phyloP scores from a whole-genome alignment of 202 grass and related monocot genomes.

The Zizania palustris region DNA sequence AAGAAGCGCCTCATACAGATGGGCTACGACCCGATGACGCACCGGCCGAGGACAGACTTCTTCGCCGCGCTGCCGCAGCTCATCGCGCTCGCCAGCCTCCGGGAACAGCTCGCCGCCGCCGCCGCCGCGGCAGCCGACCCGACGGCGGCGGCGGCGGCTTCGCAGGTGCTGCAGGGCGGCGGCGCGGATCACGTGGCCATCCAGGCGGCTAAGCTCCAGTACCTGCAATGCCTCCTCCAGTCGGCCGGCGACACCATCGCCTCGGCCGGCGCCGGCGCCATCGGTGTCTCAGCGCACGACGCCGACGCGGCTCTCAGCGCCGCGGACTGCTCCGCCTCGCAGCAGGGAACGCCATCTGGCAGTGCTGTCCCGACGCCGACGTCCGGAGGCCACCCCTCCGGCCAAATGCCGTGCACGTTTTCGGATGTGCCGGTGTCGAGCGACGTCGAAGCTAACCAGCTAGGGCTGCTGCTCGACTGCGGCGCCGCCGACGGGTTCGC shows the following conservation, averaged over 20 bases:
- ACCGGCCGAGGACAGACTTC: constrained; percentile 76
- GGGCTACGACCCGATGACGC: constrained; percentile 90
- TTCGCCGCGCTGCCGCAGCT: constrained; percentile 69
- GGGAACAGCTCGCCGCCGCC: constrained; percentile 40
- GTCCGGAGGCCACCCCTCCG: background rate
- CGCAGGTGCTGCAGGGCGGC: constrained; percentile 4
- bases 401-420: constrained; percentile 32
- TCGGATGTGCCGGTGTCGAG: constrained; percentile 30
- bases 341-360: constrained; percentile 26
- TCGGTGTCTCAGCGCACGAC: background rate
- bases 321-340: constrained; percentile 8
- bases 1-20: constrained; percentile 91
- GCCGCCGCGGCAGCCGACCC: background rate
- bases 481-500: constrained; percentile 13
- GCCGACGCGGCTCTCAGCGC: constrained; percentile 28
- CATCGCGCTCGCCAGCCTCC: constrained; percentile 64
- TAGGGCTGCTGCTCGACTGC: constrained; percentile 18
- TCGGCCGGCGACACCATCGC: constrained; percentile 40
- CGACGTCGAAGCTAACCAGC: constrained; percentile 30
- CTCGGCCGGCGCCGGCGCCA: constrained; percentile 12
- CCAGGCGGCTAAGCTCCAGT: constrained; percentile 64
- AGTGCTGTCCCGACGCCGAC: background rate
- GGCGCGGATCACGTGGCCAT: constrained; percentile 37
- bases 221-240: constrained; percentile 67
- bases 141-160: constrained; percentile 1